A percentile compares a stretch with the other conserved stretches of the same genome.
Conservation (phyloP, 148 eudicot species). For the Arctostaphylos glauca region DNA sequence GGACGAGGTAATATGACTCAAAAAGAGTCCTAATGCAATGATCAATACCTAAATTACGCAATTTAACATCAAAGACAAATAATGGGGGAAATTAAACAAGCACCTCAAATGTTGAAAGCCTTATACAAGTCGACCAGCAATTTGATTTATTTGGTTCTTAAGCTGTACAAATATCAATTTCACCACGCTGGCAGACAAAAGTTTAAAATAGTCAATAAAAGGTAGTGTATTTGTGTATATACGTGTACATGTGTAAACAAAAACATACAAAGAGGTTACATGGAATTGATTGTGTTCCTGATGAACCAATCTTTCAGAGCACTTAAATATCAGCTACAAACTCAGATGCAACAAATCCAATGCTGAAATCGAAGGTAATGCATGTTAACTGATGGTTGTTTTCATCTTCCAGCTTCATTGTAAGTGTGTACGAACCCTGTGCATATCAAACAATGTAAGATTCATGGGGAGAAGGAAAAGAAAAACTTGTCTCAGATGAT, state of each 20-base stretch:
- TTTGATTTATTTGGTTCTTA: too few species aligned
- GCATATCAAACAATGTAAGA: conserved; percentile 8
- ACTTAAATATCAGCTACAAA: conserved; percentile 26
- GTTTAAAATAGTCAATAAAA: neutral
- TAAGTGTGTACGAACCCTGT: conserved; percentile 73
- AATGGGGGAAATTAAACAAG: too few species aligned
- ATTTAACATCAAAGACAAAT: too few species aligned
- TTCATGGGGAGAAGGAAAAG: neutral
- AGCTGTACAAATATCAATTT: too few species aligned
- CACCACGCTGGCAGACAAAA: neutral
- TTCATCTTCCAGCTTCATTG: conserved; percentile 55
- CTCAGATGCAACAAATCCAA: conserved; percentile 44
- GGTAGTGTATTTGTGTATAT: neutral
- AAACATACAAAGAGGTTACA: neutral
- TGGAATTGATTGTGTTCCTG: neutral
- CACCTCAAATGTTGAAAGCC: too few species aligned
- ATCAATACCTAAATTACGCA: too few species aligned
- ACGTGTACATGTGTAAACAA: too few species aligned
- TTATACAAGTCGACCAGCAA: too few species aligned
- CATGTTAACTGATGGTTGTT: conserved; percentile 58
- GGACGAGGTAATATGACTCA: too few species aligned
- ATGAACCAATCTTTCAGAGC: conserved; percentile 1
- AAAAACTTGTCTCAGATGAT: neutral
- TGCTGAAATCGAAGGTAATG: conserved; percentile 64
- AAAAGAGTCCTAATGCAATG: too few species aligned